Conservation (phyloP, 2,329 filamentous ascomycete species). For the Colletotrichum musicola region DNA sequence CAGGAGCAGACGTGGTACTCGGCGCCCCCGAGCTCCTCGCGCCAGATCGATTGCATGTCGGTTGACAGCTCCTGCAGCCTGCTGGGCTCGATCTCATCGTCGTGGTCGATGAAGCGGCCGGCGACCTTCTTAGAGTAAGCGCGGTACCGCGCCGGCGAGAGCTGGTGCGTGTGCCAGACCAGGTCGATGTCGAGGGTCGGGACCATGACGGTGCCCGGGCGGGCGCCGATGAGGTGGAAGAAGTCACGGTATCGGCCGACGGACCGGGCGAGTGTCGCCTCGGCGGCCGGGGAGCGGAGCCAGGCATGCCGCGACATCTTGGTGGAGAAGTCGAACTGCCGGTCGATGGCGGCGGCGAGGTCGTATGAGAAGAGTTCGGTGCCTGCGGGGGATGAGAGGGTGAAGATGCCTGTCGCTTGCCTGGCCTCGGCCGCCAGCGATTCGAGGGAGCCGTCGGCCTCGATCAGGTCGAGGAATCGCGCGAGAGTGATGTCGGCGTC, state of each 20-base stretch:
- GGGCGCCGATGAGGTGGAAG: constrained; percentile 48
- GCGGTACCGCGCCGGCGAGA: constrained; percentile 47
- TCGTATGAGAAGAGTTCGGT: constrained; percentile 34
- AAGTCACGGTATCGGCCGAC: constrained; percentile 55
- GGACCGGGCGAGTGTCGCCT: constrained; percentile 50
- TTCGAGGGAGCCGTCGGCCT: constrained; percentile 12
- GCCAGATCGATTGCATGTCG: constrained; percentile 47
- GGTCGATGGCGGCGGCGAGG: constrained; percentile 49
- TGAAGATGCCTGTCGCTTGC: constrained; percentile 25
- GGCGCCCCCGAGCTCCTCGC: constrained; percentile 46
- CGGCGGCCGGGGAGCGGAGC: constrained; percentile 51
- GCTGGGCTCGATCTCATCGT: constrained; percentile 51
- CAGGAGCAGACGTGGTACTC: constrained; percentile 52
- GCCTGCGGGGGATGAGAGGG: constrained; percentile 36
- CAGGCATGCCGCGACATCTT: constrained; percentile 56
- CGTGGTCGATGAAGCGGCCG: constrained; percentile 52
- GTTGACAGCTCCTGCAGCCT: constrained; percentile 45
- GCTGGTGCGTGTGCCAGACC: constrained; percentile 59
- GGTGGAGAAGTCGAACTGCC: constrained; percentile 53
- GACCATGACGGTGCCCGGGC: constrained; percentile 48
- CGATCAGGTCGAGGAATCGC: constrained; percentile 14
- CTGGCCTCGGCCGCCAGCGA: not conserved
- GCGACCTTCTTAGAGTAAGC: constrained; percentile 29
- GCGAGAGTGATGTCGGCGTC: constrained; percentile 1
- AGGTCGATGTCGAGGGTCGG: constrained; percentile 58